Evolutionary conservation across 1,139 yeast genomes (phyloP).

Genomic region (Arxiozyma slooffiae): DNA sequence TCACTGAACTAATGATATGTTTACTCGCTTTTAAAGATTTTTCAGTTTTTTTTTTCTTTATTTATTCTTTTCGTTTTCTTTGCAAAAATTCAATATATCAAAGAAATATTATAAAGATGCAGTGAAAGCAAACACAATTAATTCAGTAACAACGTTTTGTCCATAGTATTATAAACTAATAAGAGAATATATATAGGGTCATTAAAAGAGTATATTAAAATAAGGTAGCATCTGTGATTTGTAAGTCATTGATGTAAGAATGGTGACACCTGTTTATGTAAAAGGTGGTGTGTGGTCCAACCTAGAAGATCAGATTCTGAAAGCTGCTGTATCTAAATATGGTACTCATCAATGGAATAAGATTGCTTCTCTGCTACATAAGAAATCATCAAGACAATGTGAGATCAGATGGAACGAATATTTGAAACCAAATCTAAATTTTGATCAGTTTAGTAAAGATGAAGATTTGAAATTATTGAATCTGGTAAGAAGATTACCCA

Average conservation of each 20-base stretch:
- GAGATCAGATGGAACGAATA: slow-evolving; percentile 90
- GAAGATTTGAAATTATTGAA: slow-evolving; percentile 69
- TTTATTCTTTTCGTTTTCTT: no score
- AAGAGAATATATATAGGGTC: no score
- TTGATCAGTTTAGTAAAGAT: slow-evolving; percentile 57
- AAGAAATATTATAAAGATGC: no score
- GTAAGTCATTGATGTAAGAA: slow-evolving; percentile 1
- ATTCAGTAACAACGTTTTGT: background rate
- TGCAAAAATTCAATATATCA: no score
- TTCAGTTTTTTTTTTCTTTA: background rate
- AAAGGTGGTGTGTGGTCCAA: slow-evolving; percentile 90
- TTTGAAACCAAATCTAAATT: slow-evolving; percentile 63
- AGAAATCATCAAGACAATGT: slow-evolving; percentile 85
- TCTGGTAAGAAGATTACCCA: slow-evolving; percentile 65
- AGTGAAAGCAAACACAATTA: no score
- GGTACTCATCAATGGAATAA: slow-evolving; percentile 94
- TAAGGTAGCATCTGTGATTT: background rate
- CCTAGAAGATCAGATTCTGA: slow-evolving; percentile 79
- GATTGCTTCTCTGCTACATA: slow-evolving; percentile 74
- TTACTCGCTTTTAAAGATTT: background rate
- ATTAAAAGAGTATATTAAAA: no score
- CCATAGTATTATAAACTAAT: background rate
- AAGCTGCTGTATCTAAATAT: slow-evolving; percentile 86
- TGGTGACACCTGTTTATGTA: slow-evolving; percentile 56
- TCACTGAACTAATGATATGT: background rate